Base-by-base conservation (phyloP, 257 asterid genomes). In the Solanum piurae region DNA sequence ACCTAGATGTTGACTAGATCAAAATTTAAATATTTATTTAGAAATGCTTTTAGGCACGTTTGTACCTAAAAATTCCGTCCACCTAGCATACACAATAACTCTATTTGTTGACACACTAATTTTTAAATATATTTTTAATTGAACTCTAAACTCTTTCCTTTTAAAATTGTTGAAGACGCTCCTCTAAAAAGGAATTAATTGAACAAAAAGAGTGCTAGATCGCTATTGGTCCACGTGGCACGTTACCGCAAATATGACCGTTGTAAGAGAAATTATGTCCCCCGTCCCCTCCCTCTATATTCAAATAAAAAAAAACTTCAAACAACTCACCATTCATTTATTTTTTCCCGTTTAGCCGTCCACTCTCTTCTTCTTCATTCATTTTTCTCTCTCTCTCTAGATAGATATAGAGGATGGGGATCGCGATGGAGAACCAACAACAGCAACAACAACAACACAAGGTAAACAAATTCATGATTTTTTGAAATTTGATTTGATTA, bases 401-500 rank as follows among this genome's bases (percentile, higher is more conserved):
- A 18, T 18, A 34, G 38, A 84, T 20, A 80, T 8, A n/a, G 66
- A n/a, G 13, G 85, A 95, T 94, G 98, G 93, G 88, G 92, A 92
- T 92, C 88, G 92, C 90, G 31, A 79, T 89, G 71, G 96, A 93
- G 89, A 86, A 88, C 72, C 91, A 89, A 72, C 92, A 92, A 27
- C 93, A 93, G n/a, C 93, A 93, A 27, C 93, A 93, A 27, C 93
- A 93, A 60, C 93, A 89, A 73, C 87, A 88, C 68, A 91, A 90
- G 97, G 98, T 95, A 42, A 87, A 37, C 21, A 7, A 34, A 83
- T 49, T 52, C 5, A 5, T 5, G 16, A 12, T 12, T 44, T 44
- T 44, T 44, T 44, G 5, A 38, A 38, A 8, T 38, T 46, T 49
- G 58, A 25, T 34, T 16, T 86, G 18, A 4, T 75, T 52, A 52